Base-by-base conservation (phyloP, 352 stramenopile species). In the Globisporangium apiculatum region DNA sequence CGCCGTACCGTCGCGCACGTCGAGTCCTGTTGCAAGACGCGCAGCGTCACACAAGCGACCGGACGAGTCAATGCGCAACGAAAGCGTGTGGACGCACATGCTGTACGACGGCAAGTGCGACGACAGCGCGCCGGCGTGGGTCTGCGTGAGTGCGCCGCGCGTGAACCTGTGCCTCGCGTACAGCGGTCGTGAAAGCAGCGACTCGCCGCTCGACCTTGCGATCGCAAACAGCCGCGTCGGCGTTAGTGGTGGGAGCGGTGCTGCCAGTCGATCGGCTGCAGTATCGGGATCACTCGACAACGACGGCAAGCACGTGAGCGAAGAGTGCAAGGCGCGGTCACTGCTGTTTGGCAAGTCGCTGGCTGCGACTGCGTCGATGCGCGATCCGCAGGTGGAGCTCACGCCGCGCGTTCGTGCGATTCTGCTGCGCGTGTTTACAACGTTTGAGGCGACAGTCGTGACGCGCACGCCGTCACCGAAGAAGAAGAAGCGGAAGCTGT, bases 401-500 rank as follows among this genome's bases (percentile, higher is more conserved):
- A 81, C 67, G 53, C 18, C 63, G 58, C 60, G 60, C 15, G 56
- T 62, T 42, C 69, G 48, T 15, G 60, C 64, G 46, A 65, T 68
- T 2, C 52, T 79, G 36, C 12, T 73, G 7, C 63, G 75, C 3
- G 48, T 81, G 31, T 86, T 83, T 51, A 72, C 67, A 49, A 73
- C 69, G 5, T 83, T 80, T 24, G 73, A 64, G 45, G 6, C 45
- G 40, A 45, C 53, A 38, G 42, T 14, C 12, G 35, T 38, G 11
- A 47, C 52, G 51, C 51, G 38, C n/a, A 45, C 53, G 6, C 38
- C 36, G 7, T 69, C 64, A 9, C 68, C 73, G 35, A 86, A 83
- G 54, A 87, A 79, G 47, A 89, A 87, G 53, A 77, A 72, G 48
- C 65, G 62, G 24, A 87, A 71, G 18, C 36, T 78, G 37, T 51